Percentiles rank a stretch among this genome's conserved stretches.
Conservation (phyloP, 2,329 filamentous ascomycete genomes). For the Dactylellina parvicollis region DNA sequence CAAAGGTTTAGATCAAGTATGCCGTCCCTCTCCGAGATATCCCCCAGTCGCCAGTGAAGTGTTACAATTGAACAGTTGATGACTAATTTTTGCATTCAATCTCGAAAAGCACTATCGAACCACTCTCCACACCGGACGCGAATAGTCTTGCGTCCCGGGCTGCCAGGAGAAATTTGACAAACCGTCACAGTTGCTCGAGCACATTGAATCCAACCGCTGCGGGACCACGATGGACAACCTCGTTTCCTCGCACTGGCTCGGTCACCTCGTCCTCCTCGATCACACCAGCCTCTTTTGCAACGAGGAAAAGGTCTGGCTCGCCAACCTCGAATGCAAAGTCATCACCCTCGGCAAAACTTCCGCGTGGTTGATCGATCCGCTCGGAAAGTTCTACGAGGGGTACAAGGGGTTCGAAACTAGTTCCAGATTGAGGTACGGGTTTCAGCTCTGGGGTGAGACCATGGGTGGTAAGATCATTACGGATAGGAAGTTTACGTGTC, state of each 20-base stretch:
- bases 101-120: constrained; percentile 25
- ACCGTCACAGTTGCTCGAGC: constrained; percentile 17
- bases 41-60: background rate
- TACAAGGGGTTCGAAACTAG: background rate
- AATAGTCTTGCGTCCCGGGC: constrained; percentile 35
- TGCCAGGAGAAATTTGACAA: constrained; percentile 30
- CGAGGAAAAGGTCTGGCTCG: constrained; percentile 23
- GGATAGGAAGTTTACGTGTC: constrained; percentile 22
- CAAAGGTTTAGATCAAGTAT: constrained; percentile 12
- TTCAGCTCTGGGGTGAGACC: background rate
- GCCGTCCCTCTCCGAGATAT: background rate
- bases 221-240: background rate
- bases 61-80: background rate
- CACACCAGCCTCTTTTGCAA: constrained; percentile 9
- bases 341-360: constrained; percentile 17
- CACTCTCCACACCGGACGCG: constrained; percentile 25
- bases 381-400: constrained; percentile 33
- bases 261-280: constrained; percentile 28
- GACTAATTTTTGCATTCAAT: background rate
- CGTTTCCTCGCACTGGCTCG: constrained; percentile 29
- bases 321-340: constrained; percentile 17
- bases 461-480: background rate
- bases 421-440: constrained; percentile 6
- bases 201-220: constrained; percentile 20
- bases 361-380: constrained; percentile 35